phyloP scores from a whole-genome alignment of 257 asterid genomes.

The Nicotiana tomentosiformis region DNA sequence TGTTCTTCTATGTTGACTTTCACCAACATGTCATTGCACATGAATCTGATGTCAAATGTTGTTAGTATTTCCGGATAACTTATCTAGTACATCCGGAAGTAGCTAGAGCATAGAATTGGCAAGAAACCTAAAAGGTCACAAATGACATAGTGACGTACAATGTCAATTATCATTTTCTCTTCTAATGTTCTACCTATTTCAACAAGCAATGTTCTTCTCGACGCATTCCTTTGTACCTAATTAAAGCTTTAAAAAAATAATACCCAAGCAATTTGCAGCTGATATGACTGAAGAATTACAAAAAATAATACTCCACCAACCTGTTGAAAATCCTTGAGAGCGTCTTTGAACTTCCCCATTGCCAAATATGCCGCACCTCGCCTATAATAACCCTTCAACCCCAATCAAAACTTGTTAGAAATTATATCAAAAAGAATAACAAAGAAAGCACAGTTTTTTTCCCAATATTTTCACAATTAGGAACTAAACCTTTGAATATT shows the following conservation, averaged over 20 bases:
- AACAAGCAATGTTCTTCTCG: neutral
- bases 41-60: neutral
- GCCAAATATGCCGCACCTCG: conserved; percentile 92
- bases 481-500: conserved; percentile 68
- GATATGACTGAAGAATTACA: neutral
- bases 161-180: neutral
- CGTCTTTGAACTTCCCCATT: conserved; percentile 94
- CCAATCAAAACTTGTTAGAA: conserved; percentile 1
- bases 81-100: neutral
- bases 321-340: conserved; percentile 92
- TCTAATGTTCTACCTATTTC: neutral
- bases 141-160: neutral
- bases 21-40: neutral
- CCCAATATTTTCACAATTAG: conserved; percentile 8
- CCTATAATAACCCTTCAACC: conserved; percentile 85
- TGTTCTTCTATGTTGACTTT: neutral
- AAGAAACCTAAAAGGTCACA: neutral
- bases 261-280: neutral
- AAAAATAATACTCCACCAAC: conserved; percentile 17
- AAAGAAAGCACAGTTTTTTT: neutral
- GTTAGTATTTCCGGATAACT: neutral
- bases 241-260: neutral
- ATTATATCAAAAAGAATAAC: neutral
- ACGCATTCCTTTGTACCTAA: neutral
- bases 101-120: neutral